Percentiles rank a stretch among this genome's conserved stretches.
These are phyloP conservation scores for Suhomyces sp. DNA, from an alignment of 805 yeast genomes.

Conservation along the genomic window DNA sequence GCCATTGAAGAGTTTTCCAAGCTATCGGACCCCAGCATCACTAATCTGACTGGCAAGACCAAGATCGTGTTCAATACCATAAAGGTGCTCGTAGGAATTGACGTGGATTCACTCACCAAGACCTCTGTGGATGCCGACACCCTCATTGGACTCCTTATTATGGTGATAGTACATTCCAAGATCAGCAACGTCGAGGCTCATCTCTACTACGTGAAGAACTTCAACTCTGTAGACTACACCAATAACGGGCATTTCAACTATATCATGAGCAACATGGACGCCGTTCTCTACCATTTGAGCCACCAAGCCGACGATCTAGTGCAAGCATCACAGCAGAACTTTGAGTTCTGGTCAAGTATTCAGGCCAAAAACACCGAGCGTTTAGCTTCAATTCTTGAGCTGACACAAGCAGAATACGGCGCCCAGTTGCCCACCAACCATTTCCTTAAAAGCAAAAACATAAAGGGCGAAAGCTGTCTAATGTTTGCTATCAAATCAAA, in stretches of 20 bases:
- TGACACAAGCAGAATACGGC: background rate
- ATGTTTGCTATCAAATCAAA: constrained; percentile 56
- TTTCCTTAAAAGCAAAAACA: constrained; percentile 20
- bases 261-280: constrained; percentile 79
- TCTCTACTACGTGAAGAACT: constrained; percentile 61
- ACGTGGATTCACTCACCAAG: background rate
- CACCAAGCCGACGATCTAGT: constrained; percentile 36
- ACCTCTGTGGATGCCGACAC: constrained; percentile 73
- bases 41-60: constrained; percentile 47
- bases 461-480: constrained; percentile 69
- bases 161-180: constrained; percentile 65
- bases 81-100: constrained; percentile 40
- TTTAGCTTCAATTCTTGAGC: constrained; percentile 8
- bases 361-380: constrained; percentile 23
- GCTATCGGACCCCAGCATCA: constrained; percentile 36
- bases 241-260: constrained; percentile 69
- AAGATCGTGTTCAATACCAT: constrained; percentile 51
- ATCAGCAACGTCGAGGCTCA: constrained; percentile 60
- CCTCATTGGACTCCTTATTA: constrained; percentile 64
- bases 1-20: constrained; percentile 55
- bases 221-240: constrained; percentile 37
- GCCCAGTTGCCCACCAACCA: constrained; percentile 20
- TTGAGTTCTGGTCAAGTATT: constrained; percentile 52
- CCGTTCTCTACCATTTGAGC: constrained; percentile 63
- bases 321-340: constrained; percentile 46